Evolutionary conservation across 192 early-diverging fungal species (phyloP).

Genomic region (Umbelopsis vinacea): DNA sequence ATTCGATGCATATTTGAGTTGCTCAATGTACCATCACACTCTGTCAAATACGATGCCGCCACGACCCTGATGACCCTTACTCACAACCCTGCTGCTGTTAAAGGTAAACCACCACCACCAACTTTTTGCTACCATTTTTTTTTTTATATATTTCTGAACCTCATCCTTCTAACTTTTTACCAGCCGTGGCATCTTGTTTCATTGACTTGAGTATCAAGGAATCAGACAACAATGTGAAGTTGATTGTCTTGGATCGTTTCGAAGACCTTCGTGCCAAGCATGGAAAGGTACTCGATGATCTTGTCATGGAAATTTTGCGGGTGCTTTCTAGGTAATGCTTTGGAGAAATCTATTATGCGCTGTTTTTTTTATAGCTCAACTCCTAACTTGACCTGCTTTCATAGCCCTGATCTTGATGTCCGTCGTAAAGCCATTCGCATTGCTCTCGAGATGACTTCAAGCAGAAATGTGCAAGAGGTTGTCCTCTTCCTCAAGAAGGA

Average conservation of each 20-base stretch:
- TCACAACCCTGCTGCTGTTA: slow-evolving; percentile 86
- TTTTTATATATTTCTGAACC: not conserved
- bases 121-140: not conserved
- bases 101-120: slow-evolving; percentile 52
- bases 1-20: slow-evolving; percentile 90
- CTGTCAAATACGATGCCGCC: slow-evolving; percentile 98
- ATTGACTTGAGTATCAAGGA: slow-evolving; percentile 91
- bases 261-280: slow-evolving; percentile 90
- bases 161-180: slow-evolving; percentile 1
- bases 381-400: not conserved
- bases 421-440: slow-evolving; percentile 86
- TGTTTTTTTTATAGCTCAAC: not conserved
- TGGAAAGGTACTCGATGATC: slow-evolving; percentile 85
- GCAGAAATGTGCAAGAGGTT: slow-evolving; percentile 92
- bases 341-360: not conserved
- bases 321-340: slow-evolving; percentile 70
- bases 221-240: slow-evolving; percentile 97
- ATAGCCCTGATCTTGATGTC: slow-evolving; percentile 93
- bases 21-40: slow-evolving; percentile 76
- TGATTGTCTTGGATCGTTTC: slow-evolving; percentile 92
- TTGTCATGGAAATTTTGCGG: slow-evolving; percentile 96
- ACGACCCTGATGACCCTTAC: slow-evolving; percentile 88
- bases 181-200: slow-evolving; percentile 88
- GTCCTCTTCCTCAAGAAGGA: slow-evolving; percentile 95
- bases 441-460: slow-evolving; percentile 89